A percentile compares a stretch with the other conserved stretches of the same genome.
Conservation (phyloP, 768 basidiomycete species). For the Serpula lacrymans region DNA sequence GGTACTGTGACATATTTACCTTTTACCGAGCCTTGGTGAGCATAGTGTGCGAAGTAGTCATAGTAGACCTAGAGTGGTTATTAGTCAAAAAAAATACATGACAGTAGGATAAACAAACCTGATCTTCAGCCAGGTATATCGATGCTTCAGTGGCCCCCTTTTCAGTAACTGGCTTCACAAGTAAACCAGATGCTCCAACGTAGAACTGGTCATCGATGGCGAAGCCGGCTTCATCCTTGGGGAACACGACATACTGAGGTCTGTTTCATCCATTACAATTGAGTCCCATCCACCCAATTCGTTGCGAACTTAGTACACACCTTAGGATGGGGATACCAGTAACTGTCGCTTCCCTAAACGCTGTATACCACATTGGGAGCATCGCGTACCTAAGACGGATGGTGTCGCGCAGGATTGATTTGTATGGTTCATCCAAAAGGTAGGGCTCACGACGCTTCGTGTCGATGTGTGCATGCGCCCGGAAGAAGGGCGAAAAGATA, state of each 20-base stretch:
- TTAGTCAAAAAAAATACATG: neutral
- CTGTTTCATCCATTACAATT: slow-evolving; percentile 49
- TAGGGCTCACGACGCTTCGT: slow-evolving; percentile 97
- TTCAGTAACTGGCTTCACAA: slow-evolving; percentile 86
- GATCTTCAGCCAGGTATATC: slow-evolving; percentile 85
- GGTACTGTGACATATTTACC: slow-evolving; percentile 73
- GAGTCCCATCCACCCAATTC: neutral
- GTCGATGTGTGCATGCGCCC: slow-evolving; percentile 97
- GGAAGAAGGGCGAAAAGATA: slow-evolving; percentile 94
- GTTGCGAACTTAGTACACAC: slow-evolving; percentile 37
- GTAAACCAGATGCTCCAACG: slow-evolving; percentile 80
- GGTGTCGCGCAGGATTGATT: slow-evolving; percentile 73
- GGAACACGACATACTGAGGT: slow-evolving; percentile 95
- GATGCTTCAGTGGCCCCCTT: slow-evolving; percentile 65
- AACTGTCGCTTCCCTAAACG: slow-evolving; percentile 83
- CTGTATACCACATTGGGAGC: slow-evolving; percentile 96
- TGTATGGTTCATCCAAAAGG: slow-evolving; percentile 86
- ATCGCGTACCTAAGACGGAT: slow-evolving; percentile 82
- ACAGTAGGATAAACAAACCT: slow-evolving; percentile 39
- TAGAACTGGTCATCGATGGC: slow-evolving; percentile 93
- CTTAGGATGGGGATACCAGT: slow-evolving; percentile 81
- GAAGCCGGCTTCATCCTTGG: slow-evolving; percentile 82
- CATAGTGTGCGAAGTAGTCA: slow-evolving; percentile 64
- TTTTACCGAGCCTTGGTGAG: too few species aligned
- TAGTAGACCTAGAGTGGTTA: slow-evolving; percentile 71